Conservation (phyloP, 2,329 filamentous ascomycete species). For the Fusarium sp. region DNA sequence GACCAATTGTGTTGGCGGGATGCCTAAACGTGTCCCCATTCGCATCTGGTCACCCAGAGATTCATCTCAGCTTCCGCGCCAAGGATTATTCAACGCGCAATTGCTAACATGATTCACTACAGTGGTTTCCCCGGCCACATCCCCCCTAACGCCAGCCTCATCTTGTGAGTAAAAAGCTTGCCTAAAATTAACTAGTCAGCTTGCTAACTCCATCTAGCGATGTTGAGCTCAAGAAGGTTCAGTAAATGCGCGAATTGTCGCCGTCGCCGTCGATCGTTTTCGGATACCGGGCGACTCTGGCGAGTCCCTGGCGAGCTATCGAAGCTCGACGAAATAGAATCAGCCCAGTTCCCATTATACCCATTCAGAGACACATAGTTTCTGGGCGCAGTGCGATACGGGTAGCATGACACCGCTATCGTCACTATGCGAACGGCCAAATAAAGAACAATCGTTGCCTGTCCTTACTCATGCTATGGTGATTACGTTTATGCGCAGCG, state of each 20-base stretch:
- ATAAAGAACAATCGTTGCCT: constrained; percentile 25
- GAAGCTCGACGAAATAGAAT: constrained; percentile 9
- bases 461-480: constrained; percentile 4
- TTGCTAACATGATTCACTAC: constrained; percentile 34
- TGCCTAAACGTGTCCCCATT: constrained; percentile 62
- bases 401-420: constrained; percentile 8
- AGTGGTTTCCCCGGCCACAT: constrained; percentile 87
- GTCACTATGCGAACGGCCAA: constrained; percentile 9
- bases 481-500: background rate
- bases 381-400: background rate
- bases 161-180: constrained; percentile 81
- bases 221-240: constrained; percentile 78
- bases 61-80: background rate
- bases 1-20: constrained; percentile 44
- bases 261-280: constrained; percentile 23
- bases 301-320: constrained; percentile 4
- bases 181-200: background rate
- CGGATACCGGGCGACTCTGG: constrained; percentile 15
- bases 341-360: constrained; percentile 28
- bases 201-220: constrained; percentile 65
- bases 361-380: constrained; percentile 13
- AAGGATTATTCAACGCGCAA: background rate
- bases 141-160: constrained; percentile 79
- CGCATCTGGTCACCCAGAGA: background rate
- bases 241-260: constrained; percentile 51